Conservation (phyloP, 768 basidiomycete species). For the Trametes gibbosa region DNA sequence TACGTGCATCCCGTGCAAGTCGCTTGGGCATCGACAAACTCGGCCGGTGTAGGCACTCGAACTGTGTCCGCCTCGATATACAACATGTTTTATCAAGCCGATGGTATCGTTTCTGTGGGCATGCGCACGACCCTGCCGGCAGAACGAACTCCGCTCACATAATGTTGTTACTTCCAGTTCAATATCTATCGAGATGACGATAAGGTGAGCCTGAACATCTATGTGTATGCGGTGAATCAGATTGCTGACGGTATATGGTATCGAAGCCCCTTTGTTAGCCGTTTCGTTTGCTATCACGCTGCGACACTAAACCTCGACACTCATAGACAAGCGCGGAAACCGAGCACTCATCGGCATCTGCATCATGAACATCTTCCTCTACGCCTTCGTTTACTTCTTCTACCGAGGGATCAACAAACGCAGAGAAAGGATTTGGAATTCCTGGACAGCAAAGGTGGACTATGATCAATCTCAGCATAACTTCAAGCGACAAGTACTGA, state of each 20-base stretch:
- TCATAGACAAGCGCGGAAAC: constrained; percentile 58
- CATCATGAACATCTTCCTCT: constrained; percentile 52
- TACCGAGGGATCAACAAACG: constrained; percentile 50
- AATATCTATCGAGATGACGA: constrained; percentile 59
- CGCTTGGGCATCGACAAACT: constrained; percentile 60
- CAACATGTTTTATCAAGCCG: constrained; percentile 66
- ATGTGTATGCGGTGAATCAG: neutral
- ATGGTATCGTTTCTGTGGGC: constrained; percentile 43
- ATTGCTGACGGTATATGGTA: neutral
- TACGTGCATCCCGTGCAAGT: constrained; percentile 35
- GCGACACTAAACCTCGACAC: neutral
- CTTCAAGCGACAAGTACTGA: too few species aligned
- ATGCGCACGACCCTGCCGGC: constrained; percentile 4
- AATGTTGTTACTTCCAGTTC: constrained; percentile 27
- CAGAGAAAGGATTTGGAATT: constrained; percentile 51
- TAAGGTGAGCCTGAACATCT: constrained; percentile 16
- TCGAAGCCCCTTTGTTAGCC: constrained; percentile 27
- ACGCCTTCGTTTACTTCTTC: constrained; percentile 52
- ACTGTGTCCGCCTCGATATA: constrained; percentile 47
- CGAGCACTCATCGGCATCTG: constrained; percentile 54
- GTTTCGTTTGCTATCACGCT: neutral
- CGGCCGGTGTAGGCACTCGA: constrained; percentile 56
- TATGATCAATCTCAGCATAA: too few species aligned
- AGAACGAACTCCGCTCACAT: neutral
- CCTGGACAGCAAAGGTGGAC: constrained; percentile 41